These are phyloP conservation scores for Gaeumannomyces tritici DNA, from an alignment of 2,329 filamentous ascomycete genomes.

Conservation along the genomic window DNA sequence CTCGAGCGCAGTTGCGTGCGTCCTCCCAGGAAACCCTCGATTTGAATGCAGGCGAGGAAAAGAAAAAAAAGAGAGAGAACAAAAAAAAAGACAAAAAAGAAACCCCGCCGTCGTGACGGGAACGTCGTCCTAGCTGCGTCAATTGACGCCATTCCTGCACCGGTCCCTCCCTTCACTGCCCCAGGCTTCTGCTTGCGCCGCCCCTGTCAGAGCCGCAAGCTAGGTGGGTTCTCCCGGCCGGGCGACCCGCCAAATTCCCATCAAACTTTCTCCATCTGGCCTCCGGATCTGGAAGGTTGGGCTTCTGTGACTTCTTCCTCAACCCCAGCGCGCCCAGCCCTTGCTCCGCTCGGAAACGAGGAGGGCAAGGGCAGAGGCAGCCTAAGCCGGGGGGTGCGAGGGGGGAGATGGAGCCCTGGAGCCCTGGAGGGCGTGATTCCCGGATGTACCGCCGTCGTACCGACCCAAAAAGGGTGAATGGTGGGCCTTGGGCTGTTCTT, in stretches of 20 bases:
- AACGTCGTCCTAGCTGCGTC: not conserved
- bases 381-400: not conserved
- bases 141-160: not conserved
- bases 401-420: too few species aligned
- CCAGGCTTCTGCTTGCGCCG: not conserved
- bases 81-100: not conserved
- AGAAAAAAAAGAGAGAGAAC: not conserved
- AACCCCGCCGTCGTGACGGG: not conserved
- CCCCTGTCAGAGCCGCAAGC: not conserved
- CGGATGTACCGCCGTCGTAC: not conserved
- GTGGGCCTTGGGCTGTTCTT: not conserved
- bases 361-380: not conserved
- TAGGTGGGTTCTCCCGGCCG: not conserved
- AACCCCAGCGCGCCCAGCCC: not conserved
- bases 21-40: not conserved
- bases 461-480: not conserved
- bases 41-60: not conserved
- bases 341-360: not conserved
- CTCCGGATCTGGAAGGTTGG: not conserved
- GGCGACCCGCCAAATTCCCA: not conserved
- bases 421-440: not conserved
- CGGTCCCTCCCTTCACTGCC: not conserved
- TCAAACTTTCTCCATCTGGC: not conserved
- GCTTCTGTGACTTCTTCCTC: not conserved
- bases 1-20: not conserved